Conservation (phyloP, 2,329 filamentous ascomycete genomes). For the Talaromyces islandicus region DNA sequence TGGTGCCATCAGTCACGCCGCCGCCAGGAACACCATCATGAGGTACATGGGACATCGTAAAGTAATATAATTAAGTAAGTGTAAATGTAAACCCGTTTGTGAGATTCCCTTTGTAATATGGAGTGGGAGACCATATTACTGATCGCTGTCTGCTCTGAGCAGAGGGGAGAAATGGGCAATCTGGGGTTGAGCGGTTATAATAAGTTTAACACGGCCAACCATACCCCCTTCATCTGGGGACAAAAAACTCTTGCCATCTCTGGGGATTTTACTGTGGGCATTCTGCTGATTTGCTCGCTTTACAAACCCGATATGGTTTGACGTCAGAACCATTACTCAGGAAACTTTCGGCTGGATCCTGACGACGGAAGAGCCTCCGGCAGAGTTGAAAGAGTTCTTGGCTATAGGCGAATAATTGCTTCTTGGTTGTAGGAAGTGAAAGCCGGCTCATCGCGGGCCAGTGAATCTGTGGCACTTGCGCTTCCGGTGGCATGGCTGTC, state of each 20-base stretch:
- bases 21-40: conserved; percentile 5
- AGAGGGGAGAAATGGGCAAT: neutral
- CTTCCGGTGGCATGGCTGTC: neutral
- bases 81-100: neutral
- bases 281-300: conserved; percentile 6
- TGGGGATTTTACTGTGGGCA: conserved; percentile 11
- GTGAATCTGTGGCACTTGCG: neutral
- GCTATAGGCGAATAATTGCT: neutral
- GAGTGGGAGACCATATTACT: conserved; percentile 8
- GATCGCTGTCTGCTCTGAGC: neutral
- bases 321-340: conserved; percentile 10
- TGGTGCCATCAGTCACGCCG: conserved; percentile 5
- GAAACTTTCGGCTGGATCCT: conserved; percentile 4
- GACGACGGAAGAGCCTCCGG: conserved; percentile 8
- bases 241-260: conserved; percentile 8
- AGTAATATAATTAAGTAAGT: neutral
- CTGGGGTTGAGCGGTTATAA: conserved; percentile 5
- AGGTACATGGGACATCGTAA: conserved; percentile 7
- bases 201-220: neutral
- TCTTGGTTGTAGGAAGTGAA: neutral
- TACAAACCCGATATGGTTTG: conserved; percentile 6
- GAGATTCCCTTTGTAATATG: neutral
- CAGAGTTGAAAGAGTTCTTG: neutral
- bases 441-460: neutral
- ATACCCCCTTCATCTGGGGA: conserved; percentile 5